These are phyloP conservation scores for Zasmidium citrigriseum DNA, from an alignment of 2,329 filamentous ascomycete genomes.

Conservation along the genomic window DNA sequence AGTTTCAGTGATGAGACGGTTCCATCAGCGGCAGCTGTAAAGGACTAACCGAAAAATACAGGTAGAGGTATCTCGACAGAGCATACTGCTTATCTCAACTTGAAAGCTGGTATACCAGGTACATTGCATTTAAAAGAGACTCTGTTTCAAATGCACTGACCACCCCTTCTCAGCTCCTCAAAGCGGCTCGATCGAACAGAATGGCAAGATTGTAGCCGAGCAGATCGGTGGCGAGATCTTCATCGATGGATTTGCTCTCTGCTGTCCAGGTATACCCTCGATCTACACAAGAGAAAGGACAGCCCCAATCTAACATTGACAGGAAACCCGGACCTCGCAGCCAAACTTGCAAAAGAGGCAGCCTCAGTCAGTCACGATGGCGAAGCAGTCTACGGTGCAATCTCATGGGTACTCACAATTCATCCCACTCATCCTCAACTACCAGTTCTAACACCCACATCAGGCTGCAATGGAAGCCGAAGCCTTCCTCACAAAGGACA, in stretches of 20 bases:
- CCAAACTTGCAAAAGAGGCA: not conserved
- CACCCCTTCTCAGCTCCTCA: not conserved
- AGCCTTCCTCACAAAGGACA: not conserved
- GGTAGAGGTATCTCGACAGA: slow-evolving; percentile 7
- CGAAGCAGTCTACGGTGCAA: slow-evolving; percentile 4
- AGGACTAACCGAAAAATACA: too few species aligned
- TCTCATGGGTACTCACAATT: not conserved
- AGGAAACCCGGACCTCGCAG: not conserved
- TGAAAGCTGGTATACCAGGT: not conserved
- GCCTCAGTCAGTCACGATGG: slow-evolving; percentile 7
- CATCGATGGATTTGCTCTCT: slow-evolving; percentile 3
- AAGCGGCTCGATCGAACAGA: slow-evolving; percentile 1
- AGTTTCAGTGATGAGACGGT: too few species aligned
- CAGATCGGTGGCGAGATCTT: slow-evolving; percentile 9
- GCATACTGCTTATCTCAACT: slow-evolving; percentile 3
- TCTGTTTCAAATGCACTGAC: not conserved
- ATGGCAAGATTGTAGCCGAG: slow-evolving; percentile 5
- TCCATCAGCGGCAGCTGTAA: too few species aligned
- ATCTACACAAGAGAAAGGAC: too few species aligned
- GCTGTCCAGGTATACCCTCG: not conserved
- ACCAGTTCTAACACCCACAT: not conserved
- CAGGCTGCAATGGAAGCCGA: slow-evolving; percentile 6
- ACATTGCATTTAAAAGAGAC: not conserved
- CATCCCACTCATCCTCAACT: not conserved
- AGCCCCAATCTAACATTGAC: not conserved